Conservation (phyloP, 352 stramenopile species). For the Aphanomyces euteiches region DNA sequence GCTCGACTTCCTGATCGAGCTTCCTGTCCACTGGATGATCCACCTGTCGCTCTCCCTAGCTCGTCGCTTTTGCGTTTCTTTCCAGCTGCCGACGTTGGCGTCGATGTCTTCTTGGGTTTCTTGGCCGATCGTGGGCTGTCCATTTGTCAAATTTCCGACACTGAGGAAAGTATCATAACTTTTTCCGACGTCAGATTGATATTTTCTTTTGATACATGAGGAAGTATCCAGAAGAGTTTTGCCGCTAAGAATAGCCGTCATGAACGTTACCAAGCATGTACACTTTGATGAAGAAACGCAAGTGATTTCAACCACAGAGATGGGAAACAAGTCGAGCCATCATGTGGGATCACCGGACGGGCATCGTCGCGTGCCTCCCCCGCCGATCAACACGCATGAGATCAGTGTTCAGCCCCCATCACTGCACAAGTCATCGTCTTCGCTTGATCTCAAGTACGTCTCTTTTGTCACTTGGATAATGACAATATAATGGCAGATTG, state of each 20-base stretch:
- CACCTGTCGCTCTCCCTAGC: not conserved
- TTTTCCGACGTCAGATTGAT: no score
- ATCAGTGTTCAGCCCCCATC: slow-evolving; percentile 24
- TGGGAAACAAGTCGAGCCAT: slow-evolving; percentile 22
- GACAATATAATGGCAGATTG: slow-evolving; percentile 43
- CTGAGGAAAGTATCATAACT: not conserved
- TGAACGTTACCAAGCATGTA: slow-evolving; percentile 11
- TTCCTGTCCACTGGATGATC: slow-evolving; percentile 2
- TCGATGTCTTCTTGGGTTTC: slow-evolving; percentile 22
- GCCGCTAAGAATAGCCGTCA: slow-evolving; percentile 2
- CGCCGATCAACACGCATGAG: slow-evolving; percentile 8
- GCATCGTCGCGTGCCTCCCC: not conserved
- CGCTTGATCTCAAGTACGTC: slow-evolving; percentile 67
- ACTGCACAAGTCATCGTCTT: slow-evolving; percentile 17
- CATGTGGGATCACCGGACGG: not conserved
- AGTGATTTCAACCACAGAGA: not conserved
- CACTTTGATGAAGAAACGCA: not conserved
- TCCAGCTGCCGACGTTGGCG: slow-evolving; percentile 2
- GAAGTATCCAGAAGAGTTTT: no score
- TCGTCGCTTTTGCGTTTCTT: not conserved
- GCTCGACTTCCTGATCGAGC: slow-evolving; percentile 10
- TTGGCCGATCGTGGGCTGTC: slow-evolving; percentile 21
- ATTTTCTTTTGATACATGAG: no score
- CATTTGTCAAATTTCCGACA: not conserved
- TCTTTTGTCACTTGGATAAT: not conserved